Base-by-base conservation (phyloP, 192 early-diverging fungal species). In the Pilobolus umbonatus region DNA sequence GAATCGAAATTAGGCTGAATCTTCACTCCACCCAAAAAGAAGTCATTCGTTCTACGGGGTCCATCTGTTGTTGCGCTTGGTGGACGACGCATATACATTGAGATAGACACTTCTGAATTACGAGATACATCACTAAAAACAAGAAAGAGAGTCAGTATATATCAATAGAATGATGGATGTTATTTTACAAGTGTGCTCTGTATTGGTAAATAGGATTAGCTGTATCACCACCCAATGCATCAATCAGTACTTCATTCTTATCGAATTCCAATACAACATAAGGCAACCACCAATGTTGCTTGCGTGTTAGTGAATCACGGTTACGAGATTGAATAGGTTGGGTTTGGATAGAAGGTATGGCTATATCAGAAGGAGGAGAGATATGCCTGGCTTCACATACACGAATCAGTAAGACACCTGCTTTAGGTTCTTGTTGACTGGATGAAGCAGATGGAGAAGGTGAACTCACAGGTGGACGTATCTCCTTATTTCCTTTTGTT, bases 261-360 rank as follows among this genome's bases (percentile, higher is more conserved):
- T 96, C 94, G 56, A 95, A 93, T 74, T 94, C 94, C 15, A 96
- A 77, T 14, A 96, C 90, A 5, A 83, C 85, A 65, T 94, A 96
- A 10, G 94, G 94, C 24, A 87, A 65, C 83, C 86, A 86, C 69
- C 69, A 72, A 29, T 66, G 55, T 19, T 68, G 71, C 51, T 80
- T 78, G 49, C 82, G 74, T 25, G 73, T 73, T 11, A 80, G 42
- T 7, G 77, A 79, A 36, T 83, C 79, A 22, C 81, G 71, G 45
- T 77, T 78, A 46, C 68, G 66, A 78, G 75, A 59, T 68, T 76
- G 58, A 72, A 75, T 68, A 66, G 79, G 56, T 68, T 73, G 57
- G 73, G 80, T 67, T 72, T 74, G 45, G 68, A 64, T 64, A 9
- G 51, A 8, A 67, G 75, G 77, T 65, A 75, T 50, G 69, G 77